Conservation (phyloP, 1,284 basidiomycete genomes). For the Sporisorium scitamineum region DNA sequence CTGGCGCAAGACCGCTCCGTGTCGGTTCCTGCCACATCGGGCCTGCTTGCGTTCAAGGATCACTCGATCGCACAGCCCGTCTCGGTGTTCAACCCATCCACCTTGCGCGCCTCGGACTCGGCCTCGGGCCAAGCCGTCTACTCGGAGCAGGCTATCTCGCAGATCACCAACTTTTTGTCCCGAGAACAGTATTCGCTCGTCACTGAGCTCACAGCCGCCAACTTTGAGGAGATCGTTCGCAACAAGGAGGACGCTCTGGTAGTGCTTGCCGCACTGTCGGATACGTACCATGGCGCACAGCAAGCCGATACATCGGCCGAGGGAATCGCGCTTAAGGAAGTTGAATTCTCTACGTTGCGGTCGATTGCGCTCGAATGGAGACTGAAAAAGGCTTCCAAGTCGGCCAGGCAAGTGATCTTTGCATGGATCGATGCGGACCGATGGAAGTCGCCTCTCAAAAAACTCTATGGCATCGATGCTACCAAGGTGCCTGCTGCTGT, state of each 20-base stretch:
- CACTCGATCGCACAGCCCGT: conserved; percentile 43
- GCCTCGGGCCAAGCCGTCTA: conserved; percentile 13
- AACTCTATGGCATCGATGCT: conserved; percentile 49
- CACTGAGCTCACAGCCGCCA: conserved; percentile 54
- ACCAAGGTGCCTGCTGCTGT: conserved; percentile 40
- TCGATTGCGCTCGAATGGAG: conserved; percentile 51
- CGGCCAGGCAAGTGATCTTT: conserved; percentile 44
- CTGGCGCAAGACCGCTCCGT: conserved; percentile 18
- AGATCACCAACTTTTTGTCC: conserved; percentile 52
- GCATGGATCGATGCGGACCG: conserved; percentile 67
- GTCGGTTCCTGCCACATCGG: conserved; percentile 35
- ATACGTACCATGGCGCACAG: conserved; percentile 44
- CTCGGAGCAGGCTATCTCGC: conserved; percentile 13
- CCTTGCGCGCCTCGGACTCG: conserved; percentile 12
- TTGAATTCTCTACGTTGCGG: conserved; percentile 49
- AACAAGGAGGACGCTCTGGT: conserved; percentile 49
- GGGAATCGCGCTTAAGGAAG: conserved; percentile 43
- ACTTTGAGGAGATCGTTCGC: conserved; percentile 56
- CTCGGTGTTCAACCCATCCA: conserved; percentile 35
- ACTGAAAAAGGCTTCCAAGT: conserved; percentile 3
- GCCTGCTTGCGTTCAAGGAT: conserved; percentile 67
- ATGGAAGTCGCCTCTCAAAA: conserved; percentile 52
- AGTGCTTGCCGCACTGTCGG: conserved; percentile 60
- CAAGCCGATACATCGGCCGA: conserved; percentile 11
- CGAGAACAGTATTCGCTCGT: conserved; percentile 54